Evolutionary conservation across 805 yeast genomes (phyloP).

Genomic region (Ogataea wickerhamii): DNA sequence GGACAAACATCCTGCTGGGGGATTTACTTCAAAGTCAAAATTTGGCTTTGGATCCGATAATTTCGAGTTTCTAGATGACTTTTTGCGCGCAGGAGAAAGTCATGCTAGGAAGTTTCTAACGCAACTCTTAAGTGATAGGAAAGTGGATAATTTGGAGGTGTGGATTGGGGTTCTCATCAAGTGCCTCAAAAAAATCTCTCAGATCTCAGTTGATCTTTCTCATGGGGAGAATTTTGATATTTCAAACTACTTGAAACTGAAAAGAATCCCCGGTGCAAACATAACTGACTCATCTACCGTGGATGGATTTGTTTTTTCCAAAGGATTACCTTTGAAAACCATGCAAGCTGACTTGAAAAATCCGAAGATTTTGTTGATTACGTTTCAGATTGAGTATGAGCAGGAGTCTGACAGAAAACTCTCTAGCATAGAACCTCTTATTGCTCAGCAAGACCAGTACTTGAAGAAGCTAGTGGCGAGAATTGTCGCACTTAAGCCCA

Average conservation of each 20-base stretch:
- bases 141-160: conserved; percentile 41
- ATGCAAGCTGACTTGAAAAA: conserved; percentile 64
- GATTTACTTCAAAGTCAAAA: conserved; percentile 10
- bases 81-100: conserved; percentile 33
- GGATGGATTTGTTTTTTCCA: conserved; percentile 83
- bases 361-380: conserved; percentile 77
- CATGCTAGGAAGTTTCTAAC: conserved; percentile 50
- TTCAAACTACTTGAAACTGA: conserved; percentile 83
- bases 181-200: conserved; percentile 52
- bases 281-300: conserved; percentile 57
- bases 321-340: conserved; percentile 69
- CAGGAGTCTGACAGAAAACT: conserved; percentile 44
- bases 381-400: conserved; percentile 89
- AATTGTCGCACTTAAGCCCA: conserved; percentile 72
- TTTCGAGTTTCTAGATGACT: conserved; percentile 32
- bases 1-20: conserved; percentile 8
- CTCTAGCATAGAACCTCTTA: conserved; percentile 75
- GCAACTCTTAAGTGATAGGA: conserved; percentile 64
- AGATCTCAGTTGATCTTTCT: conserved; percentile 54
- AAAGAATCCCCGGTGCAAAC: conserved; percentile 74
- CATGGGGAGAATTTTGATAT: conserved; percentile 78
- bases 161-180: conserved; percentile 59
- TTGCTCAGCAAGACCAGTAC: conserved; percentile 85
- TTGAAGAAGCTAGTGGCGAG: conserved; percentile 77
- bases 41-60: conserved; percentile 25